Percentiles rank a stretch among this genome's conserved stretches.
phyloP scores from a whole-genome alignment of 345 rosid species.

The Lepidium sativum region DNA sequence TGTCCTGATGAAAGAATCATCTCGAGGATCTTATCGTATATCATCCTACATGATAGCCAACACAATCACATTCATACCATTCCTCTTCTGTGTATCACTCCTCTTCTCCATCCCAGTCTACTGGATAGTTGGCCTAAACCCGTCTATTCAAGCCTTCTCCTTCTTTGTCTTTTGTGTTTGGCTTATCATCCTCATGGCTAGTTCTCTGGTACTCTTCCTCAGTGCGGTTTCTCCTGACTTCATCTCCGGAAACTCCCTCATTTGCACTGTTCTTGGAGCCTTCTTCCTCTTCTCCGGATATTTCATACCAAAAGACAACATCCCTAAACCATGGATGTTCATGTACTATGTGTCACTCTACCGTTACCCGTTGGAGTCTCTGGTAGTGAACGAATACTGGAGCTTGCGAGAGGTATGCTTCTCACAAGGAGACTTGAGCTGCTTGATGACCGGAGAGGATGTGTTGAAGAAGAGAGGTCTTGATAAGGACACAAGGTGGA shows the following conservation, averaged over 20 bases:
- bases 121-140: conserved; percentile 87
- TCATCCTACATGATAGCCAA: conserved; percentile 93
- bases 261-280: conserved; percentile 74
- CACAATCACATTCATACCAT: conserved; percentile 68
- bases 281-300: conserved; percentile 89
- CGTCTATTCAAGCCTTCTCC: conserved; percentile 46
- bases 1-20: conserved; percentile 80
- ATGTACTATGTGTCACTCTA: conserved; percentile 85
- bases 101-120: conserved; percentile 71
- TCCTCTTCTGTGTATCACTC: conserved; percentile 54
- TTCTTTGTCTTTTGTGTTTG: conserved; percentile 72
- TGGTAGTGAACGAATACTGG: conserved; percentile 83
- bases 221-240: conserved; percentile 80
- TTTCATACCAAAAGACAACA: conserved; percentile 81
- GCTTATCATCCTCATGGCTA: conserved; percentile 74
- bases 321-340: conserved; percentile 81
- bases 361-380: conserved; percentile 70
- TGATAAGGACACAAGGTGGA: conserved; percentile 59
- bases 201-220: conserved; percentile 70
- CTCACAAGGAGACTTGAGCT: conserved; percentile 23
- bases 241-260: conserved; percentile 72
- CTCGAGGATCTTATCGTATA: conserved; percentile 65
- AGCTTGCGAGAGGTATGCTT: conserved; percentile 50
- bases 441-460: conserved; percentile 62
- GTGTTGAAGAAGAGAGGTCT: conserved; percentile 68